Base-by-base conservation (phyloP, 345 rosid species). In the Salix udensis region DNA sequence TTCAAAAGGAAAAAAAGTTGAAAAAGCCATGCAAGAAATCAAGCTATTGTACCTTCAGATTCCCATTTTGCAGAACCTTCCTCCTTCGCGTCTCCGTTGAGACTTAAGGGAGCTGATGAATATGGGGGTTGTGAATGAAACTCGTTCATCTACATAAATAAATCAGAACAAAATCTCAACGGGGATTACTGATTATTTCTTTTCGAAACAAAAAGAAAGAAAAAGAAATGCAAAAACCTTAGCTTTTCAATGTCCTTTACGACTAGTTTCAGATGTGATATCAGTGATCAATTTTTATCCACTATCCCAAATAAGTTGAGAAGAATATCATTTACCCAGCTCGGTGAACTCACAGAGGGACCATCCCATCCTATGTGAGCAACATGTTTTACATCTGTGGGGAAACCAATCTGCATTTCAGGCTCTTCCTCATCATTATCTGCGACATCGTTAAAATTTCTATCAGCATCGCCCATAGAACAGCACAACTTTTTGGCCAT, bases 341-440 rank as follows among this genome's bases (percentile, higher is more conserved):
- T 74, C 7, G 82, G 82, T 0, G 70, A 70, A 70, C 52, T 74
- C 14, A 78, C 72, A 4, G 84, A 75, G 48, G 84, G 78, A 7
- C 82, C 79, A 44, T 95, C 97, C 91, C 90, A 89, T 76, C 98
- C 98, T 53, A 94, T 94, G 72, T 94, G 98, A 34, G 98, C 92
- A 10, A 94, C 94, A 78, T 94, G 98, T 80, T 92, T 94, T 80
- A 94, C 97, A 69, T 94, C 97, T 8, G 98, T 94, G 60, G 98
- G 98, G 70, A 34, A 61, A 60, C 98, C 98, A 70, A 94, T 94
- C 75, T 85, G 79, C 87, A 94, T 91, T 71, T 94, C 97, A 68
- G 87, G 83, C 79, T 94, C 95, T 77, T 91, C 88, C 74, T 34
- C 70, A 1, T 83, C 97, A 76, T 89, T 85, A 15, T 92, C 96